A percentile compares a stretch with the other conserved stretches of the same genome.
These are phyloP conservation scores for Pseudogymnoascus sp. DNA, from an alignment of 2,329 filamentous ascomycete genomes.

Conservation along the genomic window DNA sequence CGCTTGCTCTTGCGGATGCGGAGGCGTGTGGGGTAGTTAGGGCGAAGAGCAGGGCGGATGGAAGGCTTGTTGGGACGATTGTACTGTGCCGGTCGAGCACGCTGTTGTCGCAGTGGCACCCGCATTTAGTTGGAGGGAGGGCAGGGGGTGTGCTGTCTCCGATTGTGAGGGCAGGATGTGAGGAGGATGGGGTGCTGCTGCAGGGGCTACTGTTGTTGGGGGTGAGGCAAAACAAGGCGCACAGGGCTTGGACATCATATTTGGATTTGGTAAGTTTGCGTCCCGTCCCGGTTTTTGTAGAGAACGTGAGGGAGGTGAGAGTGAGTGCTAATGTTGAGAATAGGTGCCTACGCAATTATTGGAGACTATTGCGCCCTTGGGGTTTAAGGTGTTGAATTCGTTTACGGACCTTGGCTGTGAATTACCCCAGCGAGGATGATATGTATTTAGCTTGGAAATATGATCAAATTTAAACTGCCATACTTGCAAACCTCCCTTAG, in stretches of 20 bases:
- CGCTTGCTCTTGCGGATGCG: constrained; percentile 52
- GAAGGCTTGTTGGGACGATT: constrained; percentile 53
- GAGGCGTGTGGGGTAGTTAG: constrained; percentile 57
- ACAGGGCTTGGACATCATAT: constrained; percentile 48
- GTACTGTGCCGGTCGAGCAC: constrained; percentile 56
- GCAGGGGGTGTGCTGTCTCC: constrained; percentile 59
- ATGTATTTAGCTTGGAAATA: not conserved
- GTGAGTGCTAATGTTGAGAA: not conserved
- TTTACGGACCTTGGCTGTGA: constrained; percentile 2
- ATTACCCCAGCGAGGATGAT: not conserved
- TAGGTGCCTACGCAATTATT: not conserved
- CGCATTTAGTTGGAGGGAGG: constrained; percentile 35
- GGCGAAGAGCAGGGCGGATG: constrained; percentile 54
- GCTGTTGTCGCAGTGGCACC: constrained; percentile 39
- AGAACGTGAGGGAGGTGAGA: not conserved
- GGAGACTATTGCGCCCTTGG: not conserved
- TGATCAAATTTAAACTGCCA: not conserved
- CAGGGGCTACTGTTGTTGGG: constrained; percentile 58
- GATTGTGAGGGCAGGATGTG: constrained; percentile 54
- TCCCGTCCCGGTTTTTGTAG: not conserved
- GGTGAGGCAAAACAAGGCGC: constrained; percentile 56
- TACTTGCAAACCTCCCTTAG: not conserved
- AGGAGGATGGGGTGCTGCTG: constrained; percentile 55
- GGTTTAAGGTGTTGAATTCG: constrained; percentile 4
- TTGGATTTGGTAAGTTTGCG: constrained; percentile 8